Conservation (phyloP, 2,329 filamentous ascomycete genomes). For the Colletotrichum sp. region DNA sequence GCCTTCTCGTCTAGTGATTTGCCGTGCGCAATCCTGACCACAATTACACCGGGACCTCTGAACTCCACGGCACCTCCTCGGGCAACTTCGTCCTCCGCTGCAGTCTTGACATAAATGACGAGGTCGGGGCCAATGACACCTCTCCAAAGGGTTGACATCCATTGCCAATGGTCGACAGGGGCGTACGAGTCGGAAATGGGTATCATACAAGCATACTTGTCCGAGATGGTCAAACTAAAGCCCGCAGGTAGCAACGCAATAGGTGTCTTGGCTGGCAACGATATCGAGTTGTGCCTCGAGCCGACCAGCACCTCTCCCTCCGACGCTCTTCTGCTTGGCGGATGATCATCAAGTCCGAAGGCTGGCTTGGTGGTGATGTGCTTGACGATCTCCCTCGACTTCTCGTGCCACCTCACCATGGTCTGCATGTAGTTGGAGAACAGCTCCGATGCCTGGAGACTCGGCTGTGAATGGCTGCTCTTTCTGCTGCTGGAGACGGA, state of each 20-base stretch:
- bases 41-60: slow-evolving; percentile 56
- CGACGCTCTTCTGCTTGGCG: slow-evolving; percentile 10
- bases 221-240: slow-evolving; percentile 81
- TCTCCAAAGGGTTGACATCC: slow-evolving; percentile 94
- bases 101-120: slow-evolving; percentile 68
- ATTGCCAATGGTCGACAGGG: slow-evolving; percentile 93
- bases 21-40: slow-evolving; percentile 53
- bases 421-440: slow-evolving; percentile 69
- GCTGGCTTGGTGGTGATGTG: slow-evolving; percentile 44
- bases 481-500: slow-evolving; percentile 17
- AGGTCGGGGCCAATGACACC: slow-evolving; percentile 84
- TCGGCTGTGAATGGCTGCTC: slow-evolving; percentile 18
- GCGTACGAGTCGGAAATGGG: slow-evolving; percentile 80
- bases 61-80: slow-evolving; percentile 60
- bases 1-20: slow-evolving; percentile 68
- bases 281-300: neutral
- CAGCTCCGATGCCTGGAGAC: slow-evolving; percentile 36
- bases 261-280: slow-evolving; percentile 50
- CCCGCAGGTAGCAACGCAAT: slow-evolving; percentile 78
- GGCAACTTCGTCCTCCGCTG: slow-evolving; percentile 38
- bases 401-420: slow-evolving; percentile 77
- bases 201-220: slow-evolving; percentile 75
- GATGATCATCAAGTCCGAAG: neutral
- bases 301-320: slow-evolving; percentile 5
- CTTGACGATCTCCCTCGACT: slow-evolving; percentile 71